Evolutionary conservation across 768 basidiomycete genomes (phyloP), one percentile per base, ranked within the genome.

Genomic region (Pleurotus tuoliensis): DNA sequence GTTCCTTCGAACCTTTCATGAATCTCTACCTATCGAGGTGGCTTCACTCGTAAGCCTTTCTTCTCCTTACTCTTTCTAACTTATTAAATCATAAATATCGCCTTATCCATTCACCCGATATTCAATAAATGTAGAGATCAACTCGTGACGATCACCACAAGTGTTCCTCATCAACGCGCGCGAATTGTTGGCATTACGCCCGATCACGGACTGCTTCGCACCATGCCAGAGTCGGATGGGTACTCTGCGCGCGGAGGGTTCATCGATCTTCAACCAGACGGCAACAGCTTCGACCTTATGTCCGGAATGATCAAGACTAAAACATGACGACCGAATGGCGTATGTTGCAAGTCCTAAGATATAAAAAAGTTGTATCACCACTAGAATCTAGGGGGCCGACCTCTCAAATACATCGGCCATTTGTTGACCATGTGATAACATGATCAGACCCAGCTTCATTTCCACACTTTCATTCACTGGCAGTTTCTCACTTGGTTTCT

Each of bases 201-300:
- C 2, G 92, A 98, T 59, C 79, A 95, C 64, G 96, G 97, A 0
- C 74, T 98, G 30, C 72, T 99, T 56, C 82, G 92, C 50, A 97
- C 95, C 6, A 68, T 90, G 37, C 84, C 85, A 2, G 84, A 88
- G 62, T 71, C 75, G 25, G 68, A 66, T 58, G 66, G 71, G 18
- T 69, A 65, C 68, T 48, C 58, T 24, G 43, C 43, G 12, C 61
- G 66, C 40, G 63, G 73, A 55, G 56, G 69, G 58, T 95, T 81
- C 66, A 87, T 98, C 52, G 94, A 99, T 70, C 71, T 99, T 16
- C 97, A 97, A 67, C 97, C 97, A 1, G 94, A 98, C 64, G 93
- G 94, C 49, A 99, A 99, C 68, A 92, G 92, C 64, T 98, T 98
- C 62, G 96, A 98, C 70, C 76, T 98, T 61, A 90, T 97, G 90